Evolutionary conservation across 306 rosid species (phyloP).

Genomic region (Sicyos baderoa): DNA sequence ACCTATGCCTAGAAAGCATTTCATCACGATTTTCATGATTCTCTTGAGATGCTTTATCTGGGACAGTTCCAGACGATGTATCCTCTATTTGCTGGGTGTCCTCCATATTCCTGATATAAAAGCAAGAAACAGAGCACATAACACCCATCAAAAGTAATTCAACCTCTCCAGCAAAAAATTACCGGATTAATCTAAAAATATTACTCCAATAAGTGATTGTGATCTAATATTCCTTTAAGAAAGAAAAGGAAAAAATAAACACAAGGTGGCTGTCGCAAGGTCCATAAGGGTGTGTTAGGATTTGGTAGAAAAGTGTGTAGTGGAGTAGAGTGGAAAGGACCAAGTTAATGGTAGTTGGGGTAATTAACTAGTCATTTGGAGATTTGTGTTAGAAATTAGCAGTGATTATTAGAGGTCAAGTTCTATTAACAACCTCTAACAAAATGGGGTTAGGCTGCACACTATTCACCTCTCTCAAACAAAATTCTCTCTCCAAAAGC

Average conservation of each 20-base stretch:
- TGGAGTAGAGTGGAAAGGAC: too few species aligned
- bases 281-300: background rate
- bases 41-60: constrained; percentile 34
- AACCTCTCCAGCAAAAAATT: background rate
- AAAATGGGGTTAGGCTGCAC: too few species aligned
- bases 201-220: background rate
- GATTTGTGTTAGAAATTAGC: too few species aligned
- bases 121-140: background rate
- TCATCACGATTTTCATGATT: constrained; percentile 67
- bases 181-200: background rate
- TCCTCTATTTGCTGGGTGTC: constrained; percentile 43
- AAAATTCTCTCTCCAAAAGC: too few species aligned
- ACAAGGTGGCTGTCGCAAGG: background rate
- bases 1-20: constrained; percentile 61
- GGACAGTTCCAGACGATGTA: constrained; percentile 32
- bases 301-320: too few species aligned
- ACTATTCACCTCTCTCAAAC: too few species aligned
- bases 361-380: too few species aligned
- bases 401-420: too few species aligned
- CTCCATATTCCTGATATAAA: constrained; percentile 39
- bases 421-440: too few species aligned
- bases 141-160: constrained; percentile 6
- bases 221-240: background rate
- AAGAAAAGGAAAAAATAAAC: background rate
- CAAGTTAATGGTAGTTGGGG: too few species aligned